phyloP scores from a whole-genome alignment of 2,329 filamentous ascomycete genomes.

The Penicillium sp. region DNA sequence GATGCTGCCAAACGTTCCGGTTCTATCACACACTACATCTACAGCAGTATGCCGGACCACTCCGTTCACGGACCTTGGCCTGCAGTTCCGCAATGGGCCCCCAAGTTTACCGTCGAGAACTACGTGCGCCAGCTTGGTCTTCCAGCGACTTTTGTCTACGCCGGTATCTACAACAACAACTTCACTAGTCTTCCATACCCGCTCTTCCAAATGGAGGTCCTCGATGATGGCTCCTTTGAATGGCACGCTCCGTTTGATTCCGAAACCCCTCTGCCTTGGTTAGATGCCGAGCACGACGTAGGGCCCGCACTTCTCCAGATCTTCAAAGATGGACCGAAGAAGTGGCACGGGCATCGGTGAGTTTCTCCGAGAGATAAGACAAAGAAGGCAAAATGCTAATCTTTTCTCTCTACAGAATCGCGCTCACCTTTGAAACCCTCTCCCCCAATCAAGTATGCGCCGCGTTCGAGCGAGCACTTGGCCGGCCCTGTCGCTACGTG shows the following conservation, averaged over 20 bases:
- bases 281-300: constrained; percentile 94
- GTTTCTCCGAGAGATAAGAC: constrained; percentile 23
- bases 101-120: constrained; percentile 89
- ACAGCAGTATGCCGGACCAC: constrained; percentile 97
- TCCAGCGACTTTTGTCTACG: constrained; percentile 89
- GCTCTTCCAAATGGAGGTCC: constrained; percentile 90
- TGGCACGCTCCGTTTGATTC: constrained; percentile 96
- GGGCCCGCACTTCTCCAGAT: constrained; percentile 89
- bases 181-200: constrained; percentile 92
- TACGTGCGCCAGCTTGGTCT: constrained; percentile 81
- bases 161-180: constrained; percentile 98
- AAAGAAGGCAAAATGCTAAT: constrained; percentile 6
- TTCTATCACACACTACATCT: constrained; percentile 82
- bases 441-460: constrained; percentile 79
- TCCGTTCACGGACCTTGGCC: constrained; percentile 79
- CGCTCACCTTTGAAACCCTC: constrained; percentile 85
- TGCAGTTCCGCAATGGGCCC: constrained; percentile 83
- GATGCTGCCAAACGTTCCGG: constrained; percentile 83
- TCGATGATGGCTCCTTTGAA: constrained; percentile 78
- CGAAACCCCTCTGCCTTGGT: constrained; percentile 84
- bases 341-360: constrained; percentile 75
- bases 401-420: constrained; percentile 60
- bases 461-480: constrained; percentile 75
- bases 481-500: constrained; percentile 74
- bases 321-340: constrained; percentile 85